Base-by-base conservation (phyloP, 2,329 filamentous ascomycete genomes). In the Phialocephala sp. region DNA sequence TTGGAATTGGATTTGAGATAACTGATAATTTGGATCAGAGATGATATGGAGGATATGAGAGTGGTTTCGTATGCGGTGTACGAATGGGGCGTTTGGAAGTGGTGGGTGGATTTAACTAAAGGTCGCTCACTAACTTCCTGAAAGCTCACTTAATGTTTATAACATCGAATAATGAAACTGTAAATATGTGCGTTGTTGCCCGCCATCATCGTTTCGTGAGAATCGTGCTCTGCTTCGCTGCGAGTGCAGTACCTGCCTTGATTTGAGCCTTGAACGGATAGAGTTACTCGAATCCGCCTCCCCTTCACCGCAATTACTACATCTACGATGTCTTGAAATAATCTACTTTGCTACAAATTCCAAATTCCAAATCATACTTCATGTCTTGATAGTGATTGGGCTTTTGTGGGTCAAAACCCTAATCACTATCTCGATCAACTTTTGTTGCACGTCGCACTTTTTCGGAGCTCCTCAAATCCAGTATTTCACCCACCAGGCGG, bases 121-220 rank as follows among this genome's bases (percentile, higher is more conserved):
- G 11, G 41, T 43, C 45, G 22, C 52, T 35, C 52, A 24, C 27
- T 56, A 56, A 22, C 27, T 37, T 56, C 35, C 22, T 12, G 20
- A 50, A 50, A 43, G 14, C 52, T 56, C 35, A 57, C 55, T 8
- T 57, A 57, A 57, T 57, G 55, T 57, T 27, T 57, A 57, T 57
- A 57, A 14, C 20, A 37, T 20, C 27, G 55, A 57, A 37, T 57
- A 57, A 57, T 57, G 35, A 39, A 57, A 14, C 24, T 55, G 52
- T 55, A 55, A 35, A 57, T 57, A 57, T 11, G 27, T 20, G 3
- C n/a, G 2, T 1, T 22, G 14, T 36, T n/a, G 12, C 14, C 8
- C 35, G 5, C 12, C 24, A 50, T 9, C 12, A 11, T 24, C 41
- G 12, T 43, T 15, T 43, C 11, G 15, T 18, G 41, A 18, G 5